These are phyloP conservation scores for Beauveria medogensis DNA, from an alignment of 2,329 filamentous ascomycete species.

Conservation along the genomic window DNA sequence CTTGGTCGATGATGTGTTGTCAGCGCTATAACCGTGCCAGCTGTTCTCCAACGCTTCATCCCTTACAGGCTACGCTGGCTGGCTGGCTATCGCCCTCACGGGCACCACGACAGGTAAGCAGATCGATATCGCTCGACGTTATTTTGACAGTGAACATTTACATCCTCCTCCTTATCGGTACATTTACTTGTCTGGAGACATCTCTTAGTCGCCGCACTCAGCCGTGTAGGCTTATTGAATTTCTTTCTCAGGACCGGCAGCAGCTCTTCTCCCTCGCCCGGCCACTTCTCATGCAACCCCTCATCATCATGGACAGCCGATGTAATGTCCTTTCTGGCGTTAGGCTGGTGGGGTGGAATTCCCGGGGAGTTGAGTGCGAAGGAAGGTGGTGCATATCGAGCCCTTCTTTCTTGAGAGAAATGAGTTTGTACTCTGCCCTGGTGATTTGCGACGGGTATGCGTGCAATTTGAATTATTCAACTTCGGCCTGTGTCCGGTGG, in stretches of 20 bases:
- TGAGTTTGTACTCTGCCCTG: neutral
- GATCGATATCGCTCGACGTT: neutral
- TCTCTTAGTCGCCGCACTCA: constrained; percentile 13
- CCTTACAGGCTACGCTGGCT: neutral
- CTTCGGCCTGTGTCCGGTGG: too few species aligned
- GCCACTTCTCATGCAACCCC: neutral
- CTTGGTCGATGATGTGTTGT: too few species aligned
- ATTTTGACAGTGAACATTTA: neutral
- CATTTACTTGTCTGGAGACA: constrained; percentile 16
- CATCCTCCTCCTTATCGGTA: neutral
- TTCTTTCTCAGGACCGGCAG: neutral
- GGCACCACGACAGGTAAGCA: neutral
- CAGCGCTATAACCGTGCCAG: neutral
- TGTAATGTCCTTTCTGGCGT: neutral
- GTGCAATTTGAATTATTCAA: neutral
- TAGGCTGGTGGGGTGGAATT: neutral
- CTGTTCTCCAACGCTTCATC: neutral
- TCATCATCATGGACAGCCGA: constrained; percentile 1
- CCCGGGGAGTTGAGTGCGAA: neutral
- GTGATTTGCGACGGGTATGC: neutral
- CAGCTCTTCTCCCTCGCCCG: neutral
- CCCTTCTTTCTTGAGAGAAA: neutral
- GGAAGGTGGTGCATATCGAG: neutral
- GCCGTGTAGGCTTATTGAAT: neutral
- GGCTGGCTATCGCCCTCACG: neutral